Percentiles rank a stretch among this genome's conserved stretches.
Conservation (phyloP, 2,329 filamentous ascomycete species). For the Myriangium duriaei region DNA sequence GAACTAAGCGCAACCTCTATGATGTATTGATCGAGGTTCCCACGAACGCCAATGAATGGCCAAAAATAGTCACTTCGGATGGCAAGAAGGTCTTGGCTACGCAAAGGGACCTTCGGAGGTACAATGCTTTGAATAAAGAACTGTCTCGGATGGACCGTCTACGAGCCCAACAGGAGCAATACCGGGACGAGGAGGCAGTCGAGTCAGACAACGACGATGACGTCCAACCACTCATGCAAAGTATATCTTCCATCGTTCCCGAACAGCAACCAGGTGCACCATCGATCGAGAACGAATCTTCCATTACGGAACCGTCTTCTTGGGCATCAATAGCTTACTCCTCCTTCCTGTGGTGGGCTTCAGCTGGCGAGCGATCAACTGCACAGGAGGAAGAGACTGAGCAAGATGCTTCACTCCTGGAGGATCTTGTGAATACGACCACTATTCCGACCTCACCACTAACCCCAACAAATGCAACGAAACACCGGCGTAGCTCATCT, state of each 20-base stretch:
- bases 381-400: conserved; percentile 43
- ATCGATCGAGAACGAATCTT: conserved; percentile 15
- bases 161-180: conserved; percentile 19
- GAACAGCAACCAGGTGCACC: neutral
- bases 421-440: conserved; percentile 25
- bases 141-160: conserved; percentile 32
- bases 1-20: conserved; percentile 74
- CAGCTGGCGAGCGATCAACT: conserved; percentile 58
- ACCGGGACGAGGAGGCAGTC: conserved; percentile 15
- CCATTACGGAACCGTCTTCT: conserved; percentile 42
- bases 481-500: conserved; percentile 2
- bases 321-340: conserved; percentile 67
- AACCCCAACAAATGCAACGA: conserved; percentile 9
- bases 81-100: conserved; percentile 65
- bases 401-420: conserved; percentile 33
- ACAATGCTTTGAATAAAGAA: conserved; percentile 53
- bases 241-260: conserved; percentile 3
- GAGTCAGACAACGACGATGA: conserved; percentile 10
- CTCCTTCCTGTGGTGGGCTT: conserved; percentile 85
- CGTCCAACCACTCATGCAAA: conserved; percentile 9
- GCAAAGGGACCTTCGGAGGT: conserved; percentile 78
- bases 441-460: conserved; percentile 9
- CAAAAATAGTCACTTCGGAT: conserved; percentile 53
- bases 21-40: conserved; percentile 82
- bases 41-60: conserved; percentile 44